Evolutionary conservation across 2,329 filamentous ascomycete genomes (phyloP).

Genomic region (Talaromyces atroroseus): DNA sequence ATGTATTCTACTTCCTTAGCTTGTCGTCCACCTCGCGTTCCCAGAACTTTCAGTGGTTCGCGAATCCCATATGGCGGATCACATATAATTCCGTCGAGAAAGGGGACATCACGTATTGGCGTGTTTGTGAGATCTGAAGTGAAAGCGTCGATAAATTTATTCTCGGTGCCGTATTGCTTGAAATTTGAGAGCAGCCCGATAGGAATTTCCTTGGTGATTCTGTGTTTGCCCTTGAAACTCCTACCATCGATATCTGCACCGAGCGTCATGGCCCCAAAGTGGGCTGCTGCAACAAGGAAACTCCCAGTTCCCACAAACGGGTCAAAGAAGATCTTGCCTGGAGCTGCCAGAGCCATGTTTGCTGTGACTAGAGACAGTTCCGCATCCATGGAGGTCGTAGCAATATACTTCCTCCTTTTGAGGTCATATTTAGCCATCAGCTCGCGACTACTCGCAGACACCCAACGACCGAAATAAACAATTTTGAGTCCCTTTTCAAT

Average conservation of each 20-base stretch:
- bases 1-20: constrained; percentile 55
- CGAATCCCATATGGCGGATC: constrained; percentile 95
- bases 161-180: constrained; percentile 67
- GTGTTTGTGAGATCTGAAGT: constrained; percentile 83
- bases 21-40: constrained; percentile 56
- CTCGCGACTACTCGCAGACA: constrained; percentile 63
- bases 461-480: constrained; percentile 66
- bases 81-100: constrained; percentile 86
- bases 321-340: constrained; percentile 85
- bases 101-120: constrained; percentile 57
- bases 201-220: constrained; percentile 42
- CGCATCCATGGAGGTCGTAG: constrained; percentile 95
- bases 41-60: constrained; percentile 84
- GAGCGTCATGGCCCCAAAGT: constrained; percentile 78
- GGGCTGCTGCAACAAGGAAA: constrained; percentile 82
- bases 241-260: constrained; percentile 93
- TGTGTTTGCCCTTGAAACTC: constrained; percentile 64
- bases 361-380: constrained; percentile 87
- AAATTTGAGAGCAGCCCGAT: constrained; percentile 64
- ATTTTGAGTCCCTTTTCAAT: constrained; percentile 47
- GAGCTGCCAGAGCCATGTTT: constrained; percentile 76
- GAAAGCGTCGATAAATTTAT: constrained; percentile 69
- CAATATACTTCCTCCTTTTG: constrained; percentile 90
- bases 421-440: constrained; percentile 71
- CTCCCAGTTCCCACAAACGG: constrained; percentile 94